Percentiles rank a stretch among this genome's conserved stretches.
Evolutionary conservation across 1,284 basidiomycete species (phyloP).

Genomic region (Bjerkandera adusta): DNA sequence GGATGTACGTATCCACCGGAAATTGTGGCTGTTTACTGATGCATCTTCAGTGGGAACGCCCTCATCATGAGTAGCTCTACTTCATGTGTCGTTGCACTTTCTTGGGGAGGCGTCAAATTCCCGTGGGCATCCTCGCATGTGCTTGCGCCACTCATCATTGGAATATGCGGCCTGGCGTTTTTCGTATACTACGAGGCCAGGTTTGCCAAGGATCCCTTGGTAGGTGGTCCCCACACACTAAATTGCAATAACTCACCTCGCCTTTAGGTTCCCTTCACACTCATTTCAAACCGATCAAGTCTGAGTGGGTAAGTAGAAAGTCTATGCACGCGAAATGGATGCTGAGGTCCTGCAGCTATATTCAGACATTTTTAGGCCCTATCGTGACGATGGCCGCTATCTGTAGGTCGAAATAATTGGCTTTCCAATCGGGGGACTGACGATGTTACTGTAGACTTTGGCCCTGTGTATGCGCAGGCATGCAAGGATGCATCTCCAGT

Average conservation of each 20-base stretch:
- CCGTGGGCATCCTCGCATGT: constrained; percentile 35
- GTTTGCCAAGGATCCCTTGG: constrained; percentile 23
- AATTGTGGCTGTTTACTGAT: constrained; percentile 27
- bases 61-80: constrained; percentile 32
- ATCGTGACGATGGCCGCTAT: constrained; percentile 1
- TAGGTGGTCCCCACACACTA: constrained; percentile 4
- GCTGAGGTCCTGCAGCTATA: constrained; percentile 1
- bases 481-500: background rate
- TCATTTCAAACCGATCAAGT: constrained; percentile 10
- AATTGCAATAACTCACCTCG: background rate
- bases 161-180: constrained; percentile 24
- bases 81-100: constrained; percentile 33
- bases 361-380: constrained; percentile 3
- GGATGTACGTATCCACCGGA: constrained; percentile 32
- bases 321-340: background rate
- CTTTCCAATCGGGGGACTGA: background rate
- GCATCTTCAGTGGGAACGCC: constrained; percentile 31
- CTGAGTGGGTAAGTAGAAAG: constrained; percentile 7
- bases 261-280: constrained; percentile 8
- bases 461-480: background rate
- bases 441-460: constrained; percentile 19
- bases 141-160: constrained; percentile 35
- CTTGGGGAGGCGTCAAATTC: constrained; percentile 36
- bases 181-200: constrained; percentile 27
- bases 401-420: background rate